phyloP scores from a whole-genome alignment of 2,329 filamentous ascomycete species.

The Colletotrichum spaethianum region DNA sequence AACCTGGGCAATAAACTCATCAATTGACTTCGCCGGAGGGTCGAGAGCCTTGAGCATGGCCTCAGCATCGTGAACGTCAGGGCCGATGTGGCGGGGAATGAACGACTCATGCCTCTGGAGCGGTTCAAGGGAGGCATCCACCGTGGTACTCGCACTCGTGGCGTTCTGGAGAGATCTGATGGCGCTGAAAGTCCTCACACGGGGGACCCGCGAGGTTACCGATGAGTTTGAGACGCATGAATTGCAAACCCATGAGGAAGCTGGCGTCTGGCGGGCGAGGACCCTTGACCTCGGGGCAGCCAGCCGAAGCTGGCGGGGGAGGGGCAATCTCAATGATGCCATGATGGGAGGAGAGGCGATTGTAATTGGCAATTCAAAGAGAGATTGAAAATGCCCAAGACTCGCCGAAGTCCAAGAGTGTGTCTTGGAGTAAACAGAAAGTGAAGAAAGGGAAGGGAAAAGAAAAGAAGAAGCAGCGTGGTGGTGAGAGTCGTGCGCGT shows the following conservation, averaged over 20 bases:
- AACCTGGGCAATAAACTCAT: conserved; percentile 88
- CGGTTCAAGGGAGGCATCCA: conserved; percentile 41
- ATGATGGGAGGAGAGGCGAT: conserved; percentile 28
- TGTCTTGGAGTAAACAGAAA: conserved; percentile 1
- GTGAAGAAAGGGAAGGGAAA: conserved; percentile 2
- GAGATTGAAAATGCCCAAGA: conserved; percentile 3
- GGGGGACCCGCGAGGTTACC: conserved; percentile 16
- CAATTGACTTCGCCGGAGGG: conserved; percentile 79
- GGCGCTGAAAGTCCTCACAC: conserved; percentile 36
- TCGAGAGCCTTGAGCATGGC: conserved; percentile 87
- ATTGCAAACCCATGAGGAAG: conserved; percentile 37
- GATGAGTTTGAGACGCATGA: conserved; percentile 28
- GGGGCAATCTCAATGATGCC: conserved; percentile 41
- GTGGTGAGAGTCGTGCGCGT: conserved; percentile 16
- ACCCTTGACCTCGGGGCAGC: conserved; percentile 37
- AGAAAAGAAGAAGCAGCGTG: not conserved
- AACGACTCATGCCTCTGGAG: conserved; percentile 72
- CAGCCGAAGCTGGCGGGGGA: conserved; percentile 42
- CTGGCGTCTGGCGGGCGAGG: conserved; percentile 33
- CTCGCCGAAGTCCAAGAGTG: conserved; percentile 6
- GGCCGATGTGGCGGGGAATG: conserved; percentile 88
- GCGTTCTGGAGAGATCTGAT: conserved; percentile 27
- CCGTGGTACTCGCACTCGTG: conserved; percentile 22
- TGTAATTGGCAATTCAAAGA: not conserved
- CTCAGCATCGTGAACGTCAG: conserved; percentile 76